Base-by-base conservation (phyloP, 2,329 filamentous ascomycete genomes). In the Dryadomyces quercus-mongolicae region DNA sequence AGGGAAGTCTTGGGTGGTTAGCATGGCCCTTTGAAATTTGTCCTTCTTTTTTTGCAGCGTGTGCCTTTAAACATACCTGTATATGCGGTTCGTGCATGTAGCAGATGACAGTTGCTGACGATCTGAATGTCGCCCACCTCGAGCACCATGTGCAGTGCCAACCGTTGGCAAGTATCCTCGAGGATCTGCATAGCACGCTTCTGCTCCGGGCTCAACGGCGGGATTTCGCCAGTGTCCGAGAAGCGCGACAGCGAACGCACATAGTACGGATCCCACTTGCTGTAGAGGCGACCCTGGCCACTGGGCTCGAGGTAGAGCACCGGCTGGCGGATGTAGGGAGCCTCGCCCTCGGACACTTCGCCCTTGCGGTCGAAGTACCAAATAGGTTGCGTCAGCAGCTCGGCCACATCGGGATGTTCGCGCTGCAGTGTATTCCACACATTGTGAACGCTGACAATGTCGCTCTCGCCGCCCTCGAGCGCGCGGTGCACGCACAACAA, bases 281-380 rank as follows among this genome's bases (percentile, higher is more conserved):
- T 84, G 70, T 88, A 91, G 12, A 92, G 78, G 15, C 86, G 74
- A 38, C 77, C 77, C 61, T 82, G 75, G 7, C 78, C 76, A 7
- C 76, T 80, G 5, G 78, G 80, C 71, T 94, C 88, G 4, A 90
- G 72, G 66, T 90, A 94, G 61, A 93, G 80, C 18, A 95, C 80
- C 13, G 80, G 76, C 36, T 84, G 81, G 46, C 77, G 75, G 62
- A 88, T 86, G 70, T 82, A 94, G 55, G 83, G 82, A 54, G 91
- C 80, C 68, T 94, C 77, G 13, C 87, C 88, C 15, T 74, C 71
- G 21, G 82, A 86, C 1, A 80, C 81, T 72, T 95, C 89, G 12
- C 89, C 89, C 72, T 95, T 95, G 54, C 89, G 84, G 69, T 95
- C 89, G 67, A 94, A 92, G 71, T 94, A 93, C 89, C 89, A 95